These are phyloP conservation scores for Naganishia randhawae DNA, from an alignment of 768 basidiomycete genomes.

Conservation along the genomic window DNA sequence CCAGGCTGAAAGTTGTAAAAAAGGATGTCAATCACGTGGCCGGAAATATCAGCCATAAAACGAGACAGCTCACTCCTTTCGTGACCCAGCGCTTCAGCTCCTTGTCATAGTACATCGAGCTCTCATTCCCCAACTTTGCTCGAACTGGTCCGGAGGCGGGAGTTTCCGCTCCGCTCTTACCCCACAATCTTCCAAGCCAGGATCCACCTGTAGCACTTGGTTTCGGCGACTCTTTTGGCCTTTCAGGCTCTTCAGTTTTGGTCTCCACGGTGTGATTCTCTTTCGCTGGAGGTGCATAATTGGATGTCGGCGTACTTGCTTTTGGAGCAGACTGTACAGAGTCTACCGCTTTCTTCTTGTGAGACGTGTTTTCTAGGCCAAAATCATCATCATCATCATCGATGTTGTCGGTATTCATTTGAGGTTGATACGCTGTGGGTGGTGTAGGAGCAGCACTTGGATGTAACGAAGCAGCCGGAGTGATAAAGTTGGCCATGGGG, in stretches of 20 bases:
- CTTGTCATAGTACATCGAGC: slow-evolving; percentile 84
- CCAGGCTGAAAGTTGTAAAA: slow-evolving; percentile 56
- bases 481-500: slow-evolving; percentile 40
- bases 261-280: slow-evolving; percentile 22
- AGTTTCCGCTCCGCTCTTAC: slow-evolving; percentile 59
- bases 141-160: slow-evolving; percentile 66
- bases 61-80: slow-evolving; percentile 56
- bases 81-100: slow-evolving; percentile 96
- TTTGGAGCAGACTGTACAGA: slow-evolving; percentile 28
- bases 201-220: slow-evolving; percentile 20
- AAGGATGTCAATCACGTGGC: not conserved
- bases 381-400: slow-evolving; percentile 75
- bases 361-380: slow-evolving; percentile 75
- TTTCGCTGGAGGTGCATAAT: slow-evolving; percentile 45
- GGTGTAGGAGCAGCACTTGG: slow-evolving; percentile 10
- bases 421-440: slow-evolving; percentile 12
- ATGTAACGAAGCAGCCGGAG: slow-evolving; percentile 14
- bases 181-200: slow-evolving; percentile 81
- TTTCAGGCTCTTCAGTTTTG: slow-evolving; percentile 25
- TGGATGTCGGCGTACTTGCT: slow-evolving; percentile 39
- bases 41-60: not conserved
- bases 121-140: slow-evolving; percentile 90
- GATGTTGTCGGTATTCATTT: slow-evolving; percentile 33
- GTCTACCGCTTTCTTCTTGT: slow-evolving; percentile 35
- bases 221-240: slow-evolving; percentile 10